Conservation (phyloP, 768 basidiomycete species). For the Saitozyma podzolica region DNA sequence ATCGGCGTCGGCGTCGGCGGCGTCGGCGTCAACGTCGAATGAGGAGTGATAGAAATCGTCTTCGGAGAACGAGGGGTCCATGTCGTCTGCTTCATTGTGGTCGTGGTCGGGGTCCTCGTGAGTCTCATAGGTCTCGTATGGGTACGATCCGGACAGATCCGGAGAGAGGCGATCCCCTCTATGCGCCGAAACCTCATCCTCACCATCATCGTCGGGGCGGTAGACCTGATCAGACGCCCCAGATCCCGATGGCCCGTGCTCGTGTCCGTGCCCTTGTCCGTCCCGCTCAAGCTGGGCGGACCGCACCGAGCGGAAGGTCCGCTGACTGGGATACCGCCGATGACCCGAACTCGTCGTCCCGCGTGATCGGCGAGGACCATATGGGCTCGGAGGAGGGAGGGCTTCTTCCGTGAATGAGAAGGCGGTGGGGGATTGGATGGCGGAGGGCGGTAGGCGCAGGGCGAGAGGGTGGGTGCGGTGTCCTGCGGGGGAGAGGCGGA, state of each 20-base stretch:
- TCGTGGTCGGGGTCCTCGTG: constrained; percentile 1
- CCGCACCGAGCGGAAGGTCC: no score
- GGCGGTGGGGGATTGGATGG: constrained; percentile 12
- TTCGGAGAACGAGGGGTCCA: background rate
- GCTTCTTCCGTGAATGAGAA: constrained; percentile 11
- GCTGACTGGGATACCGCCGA: constrained; percentile 1
- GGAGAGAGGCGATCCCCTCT: no score
- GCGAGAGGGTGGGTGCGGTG: constrained; percentile 17
- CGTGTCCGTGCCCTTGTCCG: background rate
- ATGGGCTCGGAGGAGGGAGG: constrained; percentile 7
- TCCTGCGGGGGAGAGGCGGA: constrained; percentile 34
- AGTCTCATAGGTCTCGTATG: no score
- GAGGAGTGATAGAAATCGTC: no score
- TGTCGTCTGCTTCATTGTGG: constrained; percentile 10
- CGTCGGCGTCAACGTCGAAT: background rate
- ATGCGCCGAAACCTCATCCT: background rate
- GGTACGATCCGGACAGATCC: no score
- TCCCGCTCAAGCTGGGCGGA: no score
- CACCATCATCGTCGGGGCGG: constrained; percentile 3
- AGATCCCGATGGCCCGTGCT: background rate
- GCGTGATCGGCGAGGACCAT: no score
- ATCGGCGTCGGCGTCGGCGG: constrained; percentile 8
- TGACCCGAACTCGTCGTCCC: background rate
- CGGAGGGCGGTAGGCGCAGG: constrained; percentile 16
- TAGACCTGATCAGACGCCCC: background rate